These are phyloP conservation scores for Ascoidea tarda DNA, from an alignment of 805 yeast species.

Conservation along the genomic window DNA sequence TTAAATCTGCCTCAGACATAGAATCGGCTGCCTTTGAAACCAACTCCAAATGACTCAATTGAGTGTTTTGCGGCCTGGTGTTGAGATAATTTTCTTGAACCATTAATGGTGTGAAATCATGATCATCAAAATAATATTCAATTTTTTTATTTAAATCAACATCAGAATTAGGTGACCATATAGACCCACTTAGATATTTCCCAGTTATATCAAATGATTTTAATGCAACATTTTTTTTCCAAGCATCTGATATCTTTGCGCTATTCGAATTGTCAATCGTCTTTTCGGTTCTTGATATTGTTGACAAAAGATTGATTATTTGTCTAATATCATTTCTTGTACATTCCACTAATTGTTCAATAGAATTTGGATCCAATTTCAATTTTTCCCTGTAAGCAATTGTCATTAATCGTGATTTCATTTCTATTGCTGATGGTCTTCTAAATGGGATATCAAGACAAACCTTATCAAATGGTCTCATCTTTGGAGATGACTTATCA, in stretches of 20 bases:
- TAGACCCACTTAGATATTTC: slow-evolving; percentile 44
- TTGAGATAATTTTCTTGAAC: slow-evolving; percentile 81
- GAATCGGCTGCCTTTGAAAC: slow-evolving; percentile 75
- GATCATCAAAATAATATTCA: slow-evolving; percentile 84
- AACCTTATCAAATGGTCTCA: slow-evolving; percentile 87
- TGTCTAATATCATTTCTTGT: slow-evolving; percentile 91
- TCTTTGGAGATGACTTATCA: slow-evolving; percentile 82
- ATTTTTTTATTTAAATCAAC: slow-evolving; percentile 66
- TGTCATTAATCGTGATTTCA: slow-evolving; percentile 76
- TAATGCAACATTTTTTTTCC: slow-evolving; percentile 84
- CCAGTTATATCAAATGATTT: slow-evolving; percentile 87
- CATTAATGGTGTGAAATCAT: slow-evolving; percentile 91
- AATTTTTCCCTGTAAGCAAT: slow-evolving; percentile 79
- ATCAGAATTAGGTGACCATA: slow-evolving; percentile 37
- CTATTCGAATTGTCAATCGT: slow-evolving; percentile 49
- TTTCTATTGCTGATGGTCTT: slow-evolving; percentile 74
- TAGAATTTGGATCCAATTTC: slow-evolving; percentile 62
- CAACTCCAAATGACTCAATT: slow-evolving; percentile 38
- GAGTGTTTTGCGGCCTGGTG: slow-evolving; percentile 40
- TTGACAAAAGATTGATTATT: slow-evolving; percentile 77
- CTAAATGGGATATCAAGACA: slow-evolving; percentile 73
- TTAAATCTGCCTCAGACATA: slow-evolving; percentile 72
- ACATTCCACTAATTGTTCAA: slow-evolving; percentile 73
- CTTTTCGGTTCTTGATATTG: slow-evolving; percentile 65
- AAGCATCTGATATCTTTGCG: slow-evolving; percentile 44